These are phyloP conservation scores for Digitaria exilis DNA, from an alignment of 202 grass and related monocot species.

Conservation along the genomic window DNA sequence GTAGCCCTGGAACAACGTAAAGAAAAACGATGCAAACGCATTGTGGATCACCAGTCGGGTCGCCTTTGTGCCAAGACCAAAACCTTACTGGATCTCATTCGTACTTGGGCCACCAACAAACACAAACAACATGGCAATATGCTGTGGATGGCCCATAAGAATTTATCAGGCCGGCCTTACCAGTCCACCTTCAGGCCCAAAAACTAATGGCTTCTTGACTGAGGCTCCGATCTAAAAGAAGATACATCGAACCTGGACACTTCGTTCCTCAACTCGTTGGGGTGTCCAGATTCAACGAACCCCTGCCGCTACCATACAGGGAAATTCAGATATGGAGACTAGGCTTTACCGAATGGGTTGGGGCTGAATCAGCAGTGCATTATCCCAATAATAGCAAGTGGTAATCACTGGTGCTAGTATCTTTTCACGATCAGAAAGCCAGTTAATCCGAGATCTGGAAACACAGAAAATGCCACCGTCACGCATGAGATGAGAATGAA, in stretches of 20 bases:
- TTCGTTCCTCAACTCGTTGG: neutral
- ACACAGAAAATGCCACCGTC: neutral
- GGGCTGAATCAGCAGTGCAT: neutral
- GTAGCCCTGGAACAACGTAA: too few species aligned
- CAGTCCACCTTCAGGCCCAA: neutral
- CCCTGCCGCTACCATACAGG: neutral
- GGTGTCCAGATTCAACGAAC: constrained; percentile 24
- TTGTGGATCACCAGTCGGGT: too few species aligned
- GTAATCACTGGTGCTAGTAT: neutral
- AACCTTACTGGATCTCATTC: too few species aligned
- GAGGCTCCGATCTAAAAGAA: neutral
- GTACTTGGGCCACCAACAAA: too few species aligned
- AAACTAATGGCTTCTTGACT: neutral
- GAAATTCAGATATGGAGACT: neutral
- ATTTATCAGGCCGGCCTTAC: neutral
- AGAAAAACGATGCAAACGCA: too few species aligned
- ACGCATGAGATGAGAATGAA: neutral
- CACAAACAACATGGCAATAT: too few species aligned
- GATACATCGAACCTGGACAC: constrained; percentile 36
- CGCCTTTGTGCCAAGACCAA: too few species aligned
- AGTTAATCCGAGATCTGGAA: neutral
- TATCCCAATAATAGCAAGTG: neutral
- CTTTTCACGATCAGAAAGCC: neutral
- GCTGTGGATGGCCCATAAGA: neutral
- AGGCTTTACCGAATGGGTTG: neutral